Base-by-base conservation (phyloP, 306 rosid genomes). In the Ormosia semicastrata region DNA sequence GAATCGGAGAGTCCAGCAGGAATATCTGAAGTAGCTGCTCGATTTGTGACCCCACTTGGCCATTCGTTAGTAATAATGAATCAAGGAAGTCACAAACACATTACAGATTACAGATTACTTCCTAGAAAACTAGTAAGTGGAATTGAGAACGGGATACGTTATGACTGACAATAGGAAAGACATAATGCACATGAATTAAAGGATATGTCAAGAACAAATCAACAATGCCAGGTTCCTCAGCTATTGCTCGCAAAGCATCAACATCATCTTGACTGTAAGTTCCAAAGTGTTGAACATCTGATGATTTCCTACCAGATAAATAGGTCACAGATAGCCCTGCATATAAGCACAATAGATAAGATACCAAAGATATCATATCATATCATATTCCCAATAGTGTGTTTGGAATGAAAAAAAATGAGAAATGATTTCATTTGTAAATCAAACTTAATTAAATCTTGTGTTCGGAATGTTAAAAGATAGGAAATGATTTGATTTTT, bases 151-250 rank as follows among this genome's bases (percentile, higher is more conserved):
- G 7, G 7, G 0, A 77, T 24, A 81, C 8, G 46, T 73, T 64
- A 67, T 47, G 39, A 81, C 15, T 8, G 24, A 80, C 34, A 52
- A 44, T 39, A 58, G 39, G 50, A 74, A 37, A 32, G 40, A 52
- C 53, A 14, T 24, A 15, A 63, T 33, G 54, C 80, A 79, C 46
- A 33, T 33, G 3, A 71, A 46, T 80, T 54, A 37, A 89, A 92
- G 99, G 98, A 95, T 95, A 95, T 95, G 98, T 92, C 67, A 95
- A 90, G 84, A 93, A 92, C 75, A 95, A 63, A 83, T 93, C 99
- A 13, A 91, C 40, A 41, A 91, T 40, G 80, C 90, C 97, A n/a
- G 94, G 96, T 46, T 93, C 99, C 87, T 93, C 99, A 1, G 98
- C 97, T 75, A 95, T 90, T 17, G 99, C 98, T 34, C 97, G 86